phyloP scores from a whole-genome alignment of 495 filamentous ascomycete species.

The Hypoxylon perforatum region DNA sequence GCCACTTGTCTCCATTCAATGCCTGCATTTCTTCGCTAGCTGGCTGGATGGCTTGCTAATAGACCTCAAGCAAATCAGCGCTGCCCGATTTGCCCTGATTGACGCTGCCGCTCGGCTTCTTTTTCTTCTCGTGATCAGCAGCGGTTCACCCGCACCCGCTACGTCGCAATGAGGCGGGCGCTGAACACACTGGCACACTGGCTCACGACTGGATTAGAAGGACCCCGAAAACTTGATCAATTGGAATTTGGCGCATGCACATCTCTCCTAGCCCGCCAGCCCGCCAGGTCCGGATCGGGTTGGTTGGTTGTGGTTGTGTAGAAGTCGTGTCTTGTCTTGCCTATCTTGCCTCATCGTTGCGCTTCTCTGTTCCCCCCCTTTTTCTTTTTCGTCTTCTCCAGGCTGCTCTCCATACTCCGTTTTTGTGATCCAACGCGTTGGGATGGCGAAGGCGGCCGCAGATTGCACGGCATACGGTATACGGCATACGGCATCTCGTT shows the following conservation, averaged over 20 bases:
- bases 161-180: conserved; percentile 36
- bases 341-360: too few relatives aligned
- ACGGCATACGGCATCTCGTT: conserved; percentile 30
- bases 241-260: conserved; percentile 12
- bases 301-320: neutral
- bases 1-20: conserved; percentile 51
- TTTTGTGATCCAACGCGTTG: conserved; percentile 24
- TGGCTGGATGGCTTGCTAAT: conserved; percentile 30
- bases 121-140: conserved; percentile 14
- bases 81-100: conserved; percentile 34
- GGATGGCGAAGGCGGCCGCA: conserved; percentile 33
- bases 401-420: conserved; percentile 27
- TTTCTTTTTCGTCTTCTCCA: neutral
- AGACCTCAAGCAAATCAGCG: conserved; percentile 25
- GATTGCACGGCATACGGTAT: too few relatives aligned
- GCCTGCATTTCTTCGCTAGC: conserved; percentile 32
- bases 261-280: neutral
- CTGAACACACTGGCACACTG: conserved; percentile 18
- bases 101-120: conserved; percentile 13
- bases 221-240: conserved; percentile 16
- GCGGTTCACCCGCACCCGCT: conserved; percentile 7
- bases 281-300: neutral
- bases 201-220: conserved; percentile 13
- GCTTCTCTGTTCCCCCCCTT: neutral
- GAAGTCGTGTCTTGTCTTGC: too few relatives aligned